These are phyloP conservation scores for Solanum chilense DNA, from an alignment of 257 asterid genomes.

Conservation along the genomic window DNA sequence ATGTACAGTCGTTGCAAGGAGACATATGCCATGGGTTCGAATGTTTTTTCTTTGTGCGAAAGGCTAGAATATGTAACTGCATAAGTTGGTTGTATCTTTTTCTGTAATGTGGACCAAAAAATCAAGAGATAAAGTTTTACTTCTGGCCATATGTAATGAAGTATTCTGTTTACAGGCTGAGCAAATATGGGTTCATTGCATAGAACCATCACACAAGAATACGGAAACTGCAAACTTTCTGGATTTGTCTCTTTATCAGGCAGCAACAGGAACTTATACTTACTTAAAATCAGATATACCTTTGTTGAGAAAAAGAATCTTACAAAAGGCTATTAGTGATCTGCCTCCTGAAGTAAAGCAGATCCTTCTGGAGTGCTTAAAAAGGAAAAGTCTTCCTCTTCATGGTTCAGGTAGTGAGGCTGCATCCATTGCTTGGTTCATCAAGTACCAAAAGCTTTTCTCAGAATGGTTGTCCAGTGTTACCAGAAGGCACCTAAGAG, in stretches of 20 bases:
- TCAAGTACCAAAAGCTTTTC: conserved; percentile 17
- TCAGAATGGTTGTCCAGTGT: conserved; percentile 20
- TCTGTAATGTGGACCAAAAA: background rate
- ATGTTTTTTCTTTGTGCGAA: background rate
- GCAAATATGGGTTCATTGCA: conserved; percentile 28
- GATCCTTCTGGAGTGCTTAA: conserved; percentile 29
- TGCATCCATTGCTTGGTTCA: background rate
- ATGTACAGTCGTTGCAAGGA: background rate
- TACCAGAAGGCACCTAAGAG: conserved; percentile 61
- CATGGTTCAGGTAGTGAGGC: background rate
- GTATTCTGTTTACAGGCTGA: conserved; percentile 27
- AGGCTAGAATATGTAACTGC: background rate
- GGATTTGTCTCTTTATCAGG: conserved; percentile 7
- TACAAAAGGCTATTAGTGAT: conserved; percentile 21
- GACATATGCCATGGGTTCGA: background rate
- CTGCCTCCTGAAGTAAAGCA: conserved; percentile 23
- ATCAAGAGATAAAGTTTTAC: background rate
- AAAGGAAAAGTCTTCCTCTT: conserved; percentile 5
- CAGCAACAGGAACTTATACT: background rate
- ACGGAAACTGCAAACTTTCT: conserved; percentile 8
- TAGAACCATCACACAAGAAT: conserved; percentile 23
- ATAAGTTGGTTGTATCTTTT: background rate
- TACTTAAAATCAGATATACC: conserved; percentile 11
- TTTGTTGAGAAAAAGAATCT: conserved; percentile 10
- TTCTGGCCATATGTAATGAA: background rate